phyloP scores from a whole-genome alignment of 2,329 filamentous ascomycete species.

The Colletotrichum magnum region DNA sequence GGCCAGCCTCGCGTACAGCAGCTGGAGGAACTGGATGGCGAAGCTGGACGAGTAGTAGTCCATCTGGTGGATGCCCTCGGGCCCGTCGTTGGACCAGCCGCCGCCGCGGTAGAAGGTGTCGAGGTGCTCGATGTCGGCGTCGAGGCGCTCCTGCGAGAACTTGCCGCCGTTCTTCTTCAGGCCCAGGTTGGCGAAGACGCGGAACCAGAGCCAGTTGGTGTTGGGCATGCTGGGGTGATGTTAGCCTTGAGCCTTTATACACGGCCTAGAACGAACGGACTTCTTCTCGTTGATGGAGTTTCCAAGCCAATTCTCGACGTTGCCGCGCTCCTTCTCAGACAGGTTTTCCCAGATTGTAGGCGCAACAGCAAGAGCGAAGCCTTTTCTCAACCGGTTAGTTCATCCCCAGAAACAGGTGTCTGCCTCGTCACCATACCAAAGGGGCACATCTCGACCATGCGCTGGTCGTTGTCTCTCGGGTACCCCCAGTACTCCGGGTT shows the following conservation, averaged over 20 bases:
- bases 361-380: constrained; percentile 81
- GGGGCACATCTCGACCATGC: constrained; percentile 89
- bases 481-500: constrained; percentile 83
- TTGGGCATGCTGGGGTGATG: constrained; percentile 74
- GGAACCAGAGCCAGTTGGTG: constrained; percentile 83
- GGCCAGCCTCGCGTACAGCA: constrained; percentile 81
- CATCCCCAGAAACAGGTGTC: too few relatives aligned
- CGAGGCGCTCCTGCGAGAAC: constrained; percentile 78
- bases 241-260: not conserved
- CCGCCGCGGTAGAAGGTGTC: constrained; percentile 87
- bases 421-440: constrained; percentile 61
- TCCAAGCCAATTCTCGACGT: constrained; percentile 80
- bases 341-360: constrained; percentile 76
- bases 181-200: constrained; percentile 86
- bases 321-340: constrained; percentile 71
- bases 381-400: constrained; percentile 44
- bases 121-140: constrained; percentile 82
- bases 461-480: constrained; percentile 82
- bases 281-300: constrained; percentile 85
- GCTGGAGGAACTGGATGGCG: constrained; percentile 84
- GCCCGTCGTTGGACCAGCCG: constrained; percentile 87
- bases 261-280: constrained; percentile 49
- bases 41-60: constrained; percentile 89
- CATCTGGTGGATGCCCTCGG: constrained; percentile 85
- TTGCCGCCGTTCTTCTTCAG: constrained; percentile 81